Evolutionary conservation across 2,329 filamentous ascomycete species (phyloP).

Genomic region (Cercospora brassicicola): DNA sequence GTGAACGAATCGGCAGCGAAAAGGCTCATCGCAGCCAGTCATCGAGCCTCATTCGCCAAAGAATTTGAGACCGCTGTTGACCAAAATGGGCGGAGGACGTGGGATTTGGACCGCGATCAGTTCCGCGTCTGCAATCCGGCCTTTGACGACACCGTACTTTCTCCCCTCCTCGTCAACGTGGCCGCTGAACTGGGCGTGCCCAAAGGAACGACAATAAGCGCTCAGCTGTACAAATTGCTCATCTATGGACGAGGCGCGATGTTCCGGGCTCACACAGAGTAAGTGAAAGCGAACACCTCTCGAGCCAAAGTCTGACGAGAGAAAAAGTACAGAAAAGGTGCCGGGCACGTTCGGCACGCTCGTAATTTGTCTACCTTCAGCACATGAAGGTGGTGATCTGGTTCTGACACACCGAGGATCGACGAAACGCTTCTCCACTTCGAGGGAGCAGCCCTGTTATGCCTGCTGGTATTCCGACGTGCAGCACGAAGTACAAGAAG

Average conservation of each 20-base stretch:
- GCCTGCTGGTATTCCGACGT: neutral
- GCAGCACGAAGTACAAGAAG: neutral
- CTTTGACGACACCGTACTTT: too few relatives aligned
- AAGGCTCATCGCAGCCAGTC: neutral
- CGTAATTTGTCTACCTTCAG: neutral
- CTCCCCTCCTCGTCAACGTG: too few relatives aligned
- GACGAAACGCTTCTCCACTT: neutral
- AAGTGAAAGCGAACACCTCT: too few relatives aligned
- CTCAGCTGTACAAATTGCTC: neutral
- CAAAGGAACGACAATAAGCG: neutral
- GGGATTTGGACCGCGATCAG: neutral
- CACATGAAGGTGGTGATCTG: neutral
- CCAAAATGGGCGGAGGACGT: neutral
- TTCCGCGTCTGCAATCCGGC: neutral
- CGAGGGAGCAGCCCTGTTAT: neutral
- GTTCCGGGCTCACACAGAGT: neutral
- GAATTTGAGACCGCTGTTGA: neutral
- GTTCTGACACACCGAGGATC: neutral
- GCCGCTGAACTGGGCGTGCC: neutral
- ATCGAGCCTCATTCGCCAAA: neutral
- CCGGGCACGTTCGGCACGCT: neutral
- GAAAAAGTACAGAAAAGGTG: neutral
- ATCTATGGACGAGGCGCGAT: neutral
- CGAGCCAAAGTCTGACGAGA: too few relatives aligned
- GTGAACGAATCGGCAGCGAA: neutral